phyloP scores from a whole-genome alignment of 148 eudicot species.

The Camellia japonica region DNA sequence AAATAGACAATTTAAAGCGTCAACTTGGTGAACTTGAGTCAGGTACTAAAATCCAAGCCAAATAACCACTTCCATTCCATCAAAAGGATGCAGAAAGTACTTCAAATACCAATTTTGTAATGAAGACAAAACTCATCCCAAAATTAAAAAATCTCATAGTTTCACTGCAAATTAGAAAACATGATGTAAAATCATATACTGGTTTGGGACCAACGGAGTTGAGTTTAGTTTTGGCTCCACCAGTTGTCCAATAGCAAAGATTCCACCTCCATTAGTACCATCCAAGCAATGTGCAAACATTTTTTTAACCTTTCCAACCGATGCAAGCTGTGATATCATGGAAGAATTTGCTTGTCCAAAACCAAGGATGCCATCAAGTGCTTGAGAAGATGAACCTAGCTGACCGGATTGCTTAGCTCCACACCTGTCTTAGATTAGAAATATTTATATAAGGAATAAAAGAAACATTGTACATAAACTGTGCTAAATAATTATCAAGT shows the following conservation, averaged over 20 bases:
- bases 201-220: constrained; percentile 64
- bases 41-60: not conserved
- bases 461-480: not conserved
- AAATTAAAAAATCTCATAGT: not conserved
- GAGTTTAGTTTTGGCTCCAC: constrained; percentile 64
- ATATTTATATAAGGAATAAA: constrained; percentile 12
- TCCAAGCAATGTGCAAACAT: constrained; percentile 93
- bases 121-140: constrained; percentile 6
- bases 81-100: not conserved
- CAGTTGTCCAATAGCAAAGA: constrained; percentile 83
- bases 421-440: constrained; percentile 48
- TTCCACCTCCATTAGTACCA: constrained; percentile 76
- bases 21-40: not conserved
- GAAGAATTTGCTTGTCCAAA: constrained; percentile 93
- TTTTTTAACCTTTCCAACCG: constrained; percentile 63
- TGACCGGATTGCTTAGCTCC: constrained; percentile 77
- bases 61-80: not conserved
- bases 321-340: constrained; percentile 81
- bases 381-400: constrained; percentile 59
- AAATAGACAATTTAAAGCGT: not conserved
- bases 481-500: not conserved
- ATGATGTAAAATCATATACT: constrained; percentile 45
- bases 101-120: not conserved
- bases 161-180: not conserved
- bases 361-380: constrained; percentile 91